These are phyloP conservation scores for Trichoderma atrobrunneum DNA, from an alignment of 2,329 filamentous ascomycete species.

Conservation along the genomic window DNA sequence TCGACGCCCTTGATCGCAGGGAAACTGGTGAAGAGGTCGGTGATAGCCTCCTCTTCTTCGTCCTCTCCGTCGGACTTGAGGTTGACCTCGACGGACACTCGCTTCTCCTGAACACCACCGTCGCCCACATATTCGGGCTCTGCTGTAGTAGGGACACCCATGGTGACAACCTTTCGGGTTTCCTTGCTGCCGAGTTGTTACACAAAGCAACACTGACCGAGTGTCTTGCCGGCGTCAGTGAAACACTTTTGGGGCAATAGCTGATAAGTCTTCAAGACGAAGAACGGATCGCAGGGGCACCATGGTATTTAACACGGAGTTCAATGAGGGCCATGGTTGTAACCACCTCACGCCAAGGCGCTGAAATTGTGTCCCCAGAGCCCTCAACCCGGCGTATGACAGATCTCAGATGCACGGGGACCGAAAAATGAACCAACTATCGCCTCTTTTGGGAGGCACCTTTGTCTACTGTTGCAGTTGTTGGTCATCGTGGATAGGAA, in stretches of 20 bases:
- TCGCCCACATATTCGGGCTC: neutral
- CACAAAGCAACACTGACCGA: neutral
- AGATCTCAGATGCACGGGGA: neutral
- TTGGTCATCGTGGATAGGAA: constrained; percentile 1
- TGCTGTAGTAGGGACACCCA: neutral
- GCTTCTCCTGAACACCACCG: constrained; percentile 25
- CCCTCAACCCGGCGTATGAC: neutral
- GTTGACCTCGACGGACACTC: constrained; percentile 25
- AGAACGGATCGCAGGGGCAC: neutral
- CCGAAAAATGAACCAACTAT: neutral
- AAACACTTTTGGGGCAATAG: neutral
- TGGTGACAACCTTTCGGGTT: neutral
- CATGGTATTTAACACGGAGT: neutral
- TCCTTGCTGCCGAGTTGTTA: neutral
- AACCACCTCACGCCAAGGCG: neutral
- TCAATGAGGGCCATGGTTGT: neutral
- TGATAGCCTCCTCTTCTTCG: constrained; percentile 29
- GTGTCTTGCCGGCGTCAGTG: neutral
- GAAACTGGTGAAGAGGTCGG: constrained; percentile 41
- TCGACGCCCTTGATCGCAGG: constrained; percentile 40
- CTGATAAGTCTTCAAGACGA: neutral
- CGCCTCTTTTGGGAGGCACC: constrained; percentile 3
- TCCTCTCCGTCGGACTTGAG: constrained; percentile 29
- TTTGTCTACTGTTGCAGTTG: neutral
- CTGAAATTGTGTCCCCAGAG: neutral